Percentiles rank a stretch among this genome's conserved stretches.
Evolutionary conservation across 2,329 filamentous ascomycete genomes (phyloP).

Genomic region (Graphium sp.): DNA sequence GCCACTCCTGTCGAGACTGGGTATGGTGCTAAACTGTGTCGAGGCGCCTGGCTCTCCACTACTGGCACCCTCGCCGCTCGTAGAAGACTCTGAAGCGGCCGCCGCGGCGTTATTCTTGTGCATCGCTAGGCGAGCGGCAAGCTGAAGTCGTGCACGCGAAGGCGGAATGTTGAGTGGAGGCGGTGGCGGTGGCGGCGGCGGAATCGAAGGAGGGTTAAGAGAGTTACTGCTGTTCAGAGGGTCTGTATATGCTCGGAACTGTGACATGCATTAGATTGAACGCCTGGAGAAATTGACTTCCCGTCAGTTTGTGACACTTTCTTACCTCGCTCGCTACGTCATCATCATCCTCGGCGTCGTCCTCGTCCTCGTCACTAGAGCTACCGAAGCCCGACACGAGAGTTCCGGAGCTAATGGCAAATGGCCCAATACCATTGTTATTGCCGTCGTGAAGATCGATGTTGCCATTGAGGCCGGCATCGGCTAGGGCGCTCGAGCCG

Average conservation of each 20-base stretch:
- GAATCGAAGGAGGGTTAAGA: constrained; percentile 39
- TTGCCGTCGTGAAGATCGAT: constrained; percentile 49
- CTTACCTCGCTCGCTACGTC: constrained; percentile 54
- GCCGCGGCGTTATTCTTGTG: constrained; percentile 47
- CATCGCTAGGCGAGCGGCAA: constrained; percentile 74
- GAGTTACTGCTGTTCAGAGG: constrained; percentile 30
- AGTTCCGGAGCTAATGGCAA: constrained; percentile 56
- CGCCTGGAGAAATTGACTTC: too few relatives aligned
- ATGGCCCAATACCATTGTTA: constrained; percentile 51
- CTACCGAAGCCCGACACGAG: constrained; percentile 85
- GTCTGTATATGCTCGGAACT: constrained; percentile 45
- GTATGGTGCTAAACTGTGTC: constrained; percentile 5
- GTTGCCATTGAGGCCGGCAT: constrained; percentile 63
- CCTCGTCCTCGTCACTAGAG: constrained; percentile 90
- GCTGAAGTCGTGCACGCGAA: constrained; percentile 69
- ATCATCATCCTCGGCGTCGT: constrained; percentile 77
- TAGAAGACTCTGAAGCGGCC: constrained; percentile 23
- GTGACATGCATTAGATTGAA: too few relatives aligned
- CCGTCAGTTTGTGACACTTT: too few relatives aligned
- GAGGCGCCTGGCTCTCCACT: constrained; percentile 7
- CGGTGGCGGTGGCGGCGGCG: constrained; percentile 43
- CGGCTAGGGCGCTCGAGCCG: constrained; percentile 56
- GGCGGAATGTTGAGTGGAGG: constrained; percentile 71
- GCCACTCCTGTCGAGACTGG: constrained; percentile 7
- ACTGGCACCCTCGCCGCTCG: constrained; percentile 18